Evolutionary conservation across 805 yeast species (phyloP).

Genomic region (Lipomyces yamadae): DNA sequence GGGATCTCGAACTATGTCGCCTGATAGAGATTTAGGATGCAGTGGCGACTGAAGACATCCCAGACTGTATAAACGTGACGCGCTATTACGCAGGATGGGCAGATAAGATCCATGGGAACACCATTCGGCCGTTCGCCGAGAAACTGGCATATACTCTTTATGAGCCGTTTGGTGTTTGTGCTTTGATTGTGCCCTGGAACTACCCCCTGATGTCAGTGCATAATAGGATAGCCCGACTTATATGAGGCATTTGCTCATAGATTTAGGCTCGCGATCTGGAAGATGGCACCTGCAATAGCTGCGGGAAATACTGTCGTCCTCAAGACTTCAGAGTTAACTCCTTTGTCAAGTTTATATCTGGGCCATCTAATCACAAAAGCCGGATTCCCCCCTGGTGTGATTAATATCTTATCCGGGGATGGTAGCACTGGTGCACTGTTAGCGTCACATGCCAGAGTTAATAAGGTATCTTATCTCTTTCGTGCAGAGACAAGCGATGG

Average conservation of each 20-base stretch:
- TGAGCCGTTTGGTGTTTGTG: conserved; percentile 70
- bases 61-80: conserved; percentile 59
- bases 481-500: background rate
- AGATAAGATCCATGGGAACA: conserved; percentile 63
- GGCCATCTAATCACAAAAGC: conserved; percentile 64
- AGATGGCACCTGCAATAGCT: conserved; percentile 80
- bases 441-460: conserved; percentile 66
- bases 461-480: conserved; percentile 57
- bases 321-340: conserved; percentile 78
- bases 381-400: conserved; percentile 78
- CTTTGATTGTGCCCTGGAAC: conserved; percentile 75
- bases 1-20: background rate
- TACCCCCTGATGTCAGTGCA: conserved; percentile 54
- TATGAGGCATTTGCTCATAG: background rate
- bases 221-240: background rate
- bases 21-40: conserved; percentile 7
- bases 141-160: conserved; percentile 72
- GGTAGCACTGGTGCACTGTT: conserved; percentile 76
- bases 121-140: conserved; percentile 62
- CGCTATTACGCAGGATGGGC: conserved; percentile 78
- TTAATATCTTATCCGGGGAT: conserved; percentile 71
- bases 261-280: conserved; percentile 55
- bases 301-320: conserved; percentile 75
- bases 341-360: conserved; percentile 66
- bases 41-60: conserved; percentile 53